Conservation (phyloP, 2,329 filamentous ascomycete genomes). For the Hypoxylon sp. region DNA sequence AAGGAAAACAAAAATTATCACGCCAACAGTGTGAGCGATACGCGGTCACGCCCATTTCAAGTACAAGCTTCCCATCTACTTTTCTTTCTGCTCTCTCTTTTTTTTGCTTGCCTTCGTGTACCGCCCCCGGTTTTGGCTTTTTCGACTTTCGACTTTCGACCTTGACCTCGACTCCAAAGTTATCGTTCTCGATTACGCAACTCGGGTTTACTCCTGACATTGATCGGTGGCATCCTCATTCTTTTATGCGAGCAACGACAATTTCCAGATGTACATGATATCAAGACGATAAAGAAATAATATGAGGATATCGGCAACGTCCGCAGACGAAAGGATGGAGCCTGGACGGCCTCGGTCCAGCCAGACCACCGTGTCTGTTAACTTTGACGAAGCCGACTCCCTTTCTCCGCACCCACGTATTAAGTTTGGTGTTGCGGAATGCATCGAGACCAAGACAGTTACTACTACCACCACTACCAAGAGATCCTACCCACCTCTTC, state of each 20-base stretch:
- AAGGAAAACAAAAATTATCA: conserved; percentile 8
- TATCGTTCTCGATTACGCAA: conserved; percentile 1
- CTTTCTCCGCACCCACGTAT: conserved; percentile 59
- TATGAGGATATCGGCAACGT: conserved; percentile 43
- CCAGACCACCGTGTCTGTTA: conserved; percentile 64
- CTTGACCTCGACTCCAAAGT: conserved; percentile 20
- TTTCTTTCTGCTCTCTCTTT: conserved; percentile 17
- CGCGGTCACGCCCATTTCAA: conserved; percentile 15
- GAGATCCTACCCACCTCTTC: conserved; percentile 85
- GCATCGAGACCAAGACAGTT: conserved; percentile 79
- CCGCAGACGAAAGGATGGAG: conserved; percentile 44
- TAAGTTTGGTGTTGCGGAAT: conserved; percentile 74
- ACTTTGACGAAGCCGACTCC: conserved; percentile 61
- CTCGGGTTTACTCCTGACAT: conserved; percentile 9
- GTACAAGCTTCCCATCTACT: conserved; percentile 4
- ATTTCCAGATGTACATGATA: conserved; percentile 34
- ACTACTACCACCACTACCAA: conserved; percentile 95
- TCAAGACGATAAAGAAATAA: conserved; percentile 19
- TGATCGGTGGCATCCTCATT: conserved; percentile 16
- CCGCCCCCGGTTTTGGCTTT: background rate
- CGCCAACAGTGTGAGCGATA: background rate
- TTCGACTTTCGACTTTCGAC: conserved; percentile 3
- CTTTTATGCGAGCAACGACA: conserved; percentile 21
- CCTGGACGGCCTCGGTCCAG: conserved; percentile 57
- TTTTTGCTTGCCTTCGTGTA: conserved; percentile 5